phyloP scores from a whole-genome alignment of 768 basidiomycete species.

The Leccinum obscurum region DNA sequence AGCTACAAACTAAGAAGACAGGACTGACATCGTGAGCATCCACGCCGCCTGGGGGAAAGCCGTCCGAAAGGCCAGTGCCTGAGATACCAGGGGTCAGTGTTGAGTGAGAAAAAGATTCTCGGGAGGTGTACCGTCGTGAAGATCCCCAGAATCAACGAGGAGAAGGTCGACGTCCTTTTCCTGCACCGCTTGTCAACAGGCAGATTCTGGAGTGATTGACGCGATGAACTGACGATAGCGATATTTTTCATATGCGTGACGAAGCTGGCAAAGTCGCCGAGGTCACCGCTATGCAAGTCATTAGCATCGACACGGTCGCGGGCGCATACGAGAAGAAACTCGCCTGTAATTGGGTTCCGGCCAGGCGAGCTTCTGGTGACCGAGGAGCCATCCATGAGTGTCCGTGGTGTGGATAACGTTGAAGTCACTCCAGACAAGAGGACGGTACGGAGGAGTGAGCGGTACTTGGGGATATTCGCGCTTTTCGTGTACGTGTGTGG shows the following conservation, averaged over 20 bases:
- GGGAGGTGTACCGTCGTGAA: constrained; percentile 57
- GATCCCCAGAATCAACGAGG: constrained; percentile 76
- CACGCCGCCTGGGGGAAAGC: constrained; percentile 52
- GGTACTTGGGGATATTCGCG: constrained; percentile 43
- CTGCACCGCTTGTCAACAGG: constrained; percentile 27
- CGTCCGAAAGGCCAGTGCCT: constrained; percentile 80
- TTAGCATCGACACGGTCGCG: constrained; percentile 1
- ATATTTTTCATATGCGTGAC: constrained; percentile 77
- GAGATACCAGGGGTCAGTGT: constrained; percentile 9
- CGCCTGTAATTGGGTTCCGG: constrained; percentile 78
- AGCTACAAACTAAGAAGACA: background rate
- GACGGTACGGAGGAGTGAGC: constrained; percentile 58
- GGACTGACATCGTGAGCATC: constrained; percentile 66
- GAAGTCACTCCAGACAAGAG: constrained; percentile 82
- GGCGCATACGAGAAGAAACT: constrained; percentile 11
- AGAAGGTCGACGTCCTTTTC: constrained; percentile 79
- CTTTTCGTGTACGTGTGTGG: constrained; percentile 30
- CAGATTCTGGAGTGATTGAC: background rate
- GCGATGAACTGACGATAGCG: constrained; percentile 48
- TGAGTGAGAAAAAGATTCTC: background rate
- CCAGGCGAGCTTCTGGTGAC: constrained; percentile 72
- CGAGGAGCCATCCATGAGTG: constrained; percentile 79
- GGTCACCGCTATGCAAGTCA: constrained; percentile 45
- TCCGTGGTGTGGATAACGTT: constrained; percentile 89
- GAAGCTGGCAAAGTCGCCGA: constrained; percentile 87